These are phyloP conservation scores for Aciculosporium take DNA, from an alignment of 2,329 filamentous ascomycete species.

Conservation along the genomic window DNA sequence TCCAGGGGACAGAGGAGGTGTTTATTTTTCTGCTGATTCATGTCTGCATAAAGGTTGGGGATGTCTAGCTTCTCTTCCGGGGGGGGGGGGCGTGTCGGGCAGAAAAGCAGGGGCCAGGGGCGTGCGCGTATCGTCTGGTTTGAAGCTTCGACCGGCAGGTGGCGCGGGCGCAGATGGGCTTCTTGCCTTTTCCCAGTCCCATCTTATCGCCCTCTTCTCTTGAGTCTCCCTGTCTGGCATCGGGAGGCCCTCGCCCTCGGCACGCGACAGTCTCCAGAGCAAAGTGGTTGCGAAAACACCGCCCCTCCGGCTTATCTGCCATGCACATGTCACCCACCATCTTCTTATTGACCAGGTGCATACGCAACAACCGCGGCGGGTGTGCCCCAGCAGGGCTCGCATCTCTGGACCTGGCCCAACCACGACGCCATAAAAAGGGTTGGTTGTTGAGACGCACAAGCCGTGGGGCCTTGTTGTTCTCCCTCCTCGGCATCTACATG, in stretches of 20 bases:
- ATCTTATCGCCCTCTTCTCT: too few species aligned
- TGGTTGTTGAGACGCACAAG: constrained; percentile 7
- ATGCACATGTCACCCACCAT: not conserved
- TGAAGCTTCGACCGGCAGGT: too few species aligned
- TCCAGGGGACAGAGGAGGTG: not conserved
- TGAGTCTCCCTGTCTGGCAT: too few species aligned
- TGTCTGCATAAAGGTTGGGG: constrained; percentile 1
- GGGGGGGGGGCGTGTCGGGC: not conserved
- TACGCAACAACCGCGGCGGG: not conserved
- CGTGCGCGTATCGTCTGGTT: not conserved
- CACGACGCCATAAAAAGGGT: not conserved
- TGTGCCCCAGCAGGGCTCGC: not conserved
- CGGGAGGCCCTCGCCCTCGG: not conserved
- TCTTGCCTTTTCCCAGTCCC: too few species aligned
- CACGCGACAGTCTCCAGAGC: too few species aligned
- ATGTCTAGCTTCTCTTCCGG: not conserved
- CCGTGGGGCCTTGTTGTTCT: not conserved
- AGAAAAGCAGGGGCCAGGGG: too few species aligned
- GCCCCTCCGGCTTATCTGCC: too few species aligned
- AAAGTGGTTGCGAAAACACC: too few species aligned
- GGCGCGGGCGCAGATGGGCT: too few species aligned
- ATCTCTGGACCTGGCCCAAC: not conserved
- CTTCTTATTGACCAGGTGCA: too few species aligned
- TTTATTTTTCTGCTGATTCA: constrained; percentile 1
- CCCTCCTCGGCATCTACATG: too few species aligned